These are phyloP conservation scores for Cercospora berteroae DNA, from an alignment of 2,329 filamentous ascomycete genomes.

Conservation along the genomic window DNA sequence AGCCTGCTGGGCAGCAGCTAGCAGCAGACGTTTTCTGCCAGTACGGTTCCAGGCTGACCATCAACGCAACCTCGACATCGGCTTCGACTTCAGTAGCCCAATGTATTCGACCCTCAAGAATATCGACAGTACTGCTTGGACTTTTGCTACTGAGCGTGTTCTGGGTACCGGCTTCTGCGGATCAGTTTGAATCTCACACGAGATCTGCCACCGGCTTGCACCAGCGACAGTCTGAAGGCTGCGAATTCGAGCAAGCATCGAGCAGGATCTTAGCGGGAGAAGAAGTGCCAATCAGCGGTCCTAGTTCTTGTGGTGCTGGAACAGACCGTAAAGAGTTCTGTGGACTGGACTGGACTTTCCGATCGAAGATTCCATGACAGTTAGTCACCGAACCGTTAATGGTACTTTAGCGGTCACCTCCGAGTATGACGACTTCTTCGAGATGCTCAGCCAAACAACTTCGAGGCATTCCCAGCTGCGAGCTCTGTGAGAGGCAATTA, in stretches of 20 bases:
- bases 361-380: neutral
- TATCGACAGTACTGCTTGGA: neutral
- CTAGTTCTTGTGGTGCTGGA: neutral
- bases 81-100: neutral
- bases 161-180: neutral
- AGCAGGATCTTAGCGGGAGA: neutral
- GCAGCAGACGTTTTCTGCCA: neutral
- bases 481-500: neutral
- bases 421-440: neutral
- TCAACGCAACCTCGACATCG: neutral
- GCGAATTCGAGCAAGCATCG: neutral
- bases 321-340: neutral
- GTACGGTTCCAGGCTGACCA: neutral
- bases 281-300: neutral
- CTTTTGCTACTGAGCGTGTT: neutral
- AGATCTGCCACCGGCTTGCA: neutral
- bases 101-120: neutral
- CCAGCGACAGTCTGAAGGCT: neutral
- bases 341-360: neutral
- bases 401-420: neutral
- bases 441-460: neutral
- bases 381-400: neutral
- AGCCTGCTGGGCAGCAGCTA: neutral
- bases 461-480: neutral
- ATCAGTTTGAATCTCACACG: neutral